Evolutionary conservation across 2,329 filamentous ascomycete species (phyloP).

Genomic region (Microascus cirrosus): DNA sequence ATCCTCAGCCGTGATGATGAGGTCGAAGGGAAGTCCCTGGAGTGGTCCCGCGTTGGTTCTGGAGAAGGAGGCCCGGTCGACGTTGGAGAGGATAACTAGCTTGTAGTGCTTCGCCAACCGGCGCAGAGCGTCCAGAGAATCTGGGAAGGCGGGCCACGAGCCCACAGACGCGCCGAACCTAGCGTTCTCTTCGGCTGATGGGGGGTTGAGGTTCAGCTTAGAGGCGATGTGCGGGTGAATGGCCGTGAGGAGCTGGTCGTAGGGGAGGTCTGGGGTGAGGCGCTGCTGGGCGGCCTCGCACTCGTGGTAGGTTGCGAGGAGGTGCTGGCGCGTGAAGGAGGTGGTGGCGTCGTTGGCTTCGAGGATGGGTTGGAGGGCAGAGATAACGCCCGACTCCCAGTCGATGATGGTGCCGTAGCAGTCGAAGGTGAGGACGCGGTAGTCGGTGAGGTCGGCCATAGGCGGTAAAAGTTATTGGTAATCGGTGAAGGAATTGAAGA

Average conservation of each 20-base stretch:
- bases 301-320: slow-evolving; percentile 29
- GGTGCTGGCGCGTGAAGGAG: slow-evolving; percentile 20
- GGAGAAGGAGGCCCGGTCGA: slow-evolving; percentile 40
- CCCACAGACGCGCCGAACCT: slow-evolving; percentile 42
- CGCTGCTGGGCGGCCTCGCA: slow-evolving; percentile 39
- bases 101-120: slow-evolving; percentile 39
- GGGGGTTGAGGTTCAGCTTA: slow-evolving; percentile 23
- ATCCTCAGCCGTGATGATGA: slow-evolving; percentile 57
- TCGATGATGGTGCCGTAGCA: slow-evolving; percentile 74
- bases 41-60: slow-evolving; percentile 31
- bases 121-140: slow-evolving; percentile 28
- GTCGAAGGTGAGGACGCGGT: slow-evolving; percentile 52
- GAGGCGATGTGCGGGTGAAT: slow-evolving; percentile 34
- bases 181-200: slow-evolving; percentile 25
- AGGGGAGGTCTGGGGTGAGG: slow-evolving; percentile 43
- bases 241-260: slow-evolving; percentile 45
- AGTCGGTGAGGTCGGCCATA: background rate
- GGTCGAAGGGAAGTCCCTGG: slow-evolving; percentile 40
- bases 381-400: slow-evolving; percentile 58
- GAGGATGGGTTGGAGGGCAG: slow-evolving; percentile 39
- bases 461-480: no score
- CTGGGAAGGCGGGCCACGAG: slow-evolving; percentile 46
- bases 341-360: slow-evolving; percentile 12
- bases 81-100: slow-evolving; percentile 38
- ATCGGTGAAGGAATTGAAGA: background rate